phyloP scores from a whole-genome alignment of 2,329 filamentous ascomycete species.

The Didymella exigua region DNA sequence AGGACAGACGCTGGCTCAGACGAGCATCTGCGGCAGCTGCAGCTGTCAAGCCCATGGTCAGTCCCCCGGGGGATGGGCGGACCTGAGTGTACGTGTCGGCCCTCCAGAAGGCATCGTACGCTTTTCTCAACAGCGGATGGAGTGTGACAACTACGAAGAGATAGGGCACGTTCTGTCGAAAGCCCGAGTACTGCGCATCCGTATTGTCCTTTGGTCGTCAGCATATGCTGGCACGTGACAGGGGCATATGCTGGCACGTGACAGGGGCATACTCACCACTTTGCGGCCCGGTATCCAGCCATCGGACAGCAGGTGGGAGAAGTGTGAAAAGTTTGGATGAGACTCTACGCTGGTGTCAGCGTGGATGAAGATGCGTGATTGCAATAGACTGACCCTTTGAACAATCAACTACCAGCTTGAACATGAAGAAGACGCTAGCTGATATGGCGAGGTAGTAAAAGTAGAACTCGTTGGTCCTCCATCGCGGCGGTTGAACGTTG shows the following conservation, averaged over 20 bases:
- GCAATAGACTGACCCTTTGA: constrained; percentile 69
- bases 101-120: constrained; percentile 65
- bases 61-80: constrained; percentile 44
- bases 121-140: constrained; percentile 77
- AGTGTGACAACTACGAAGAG: constrained; percentile 74
- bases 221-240: neutral
- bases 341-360: constrained; percentile 60
- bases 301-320: constrained; percentile 69
- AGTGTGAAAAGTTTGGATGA: constrained; percentile 81
- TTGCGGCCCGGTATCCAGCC: constrained; percentile 94
- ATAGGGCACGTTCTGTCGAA: constrained; percentile 84
- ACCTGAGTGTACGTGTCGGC: constrained; percentile 53
- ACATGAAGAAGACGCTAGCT: constrained; percentile 79
- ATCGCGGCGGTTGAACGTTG: constrained; percentile 69
- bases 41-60: constrained; percentile 51
- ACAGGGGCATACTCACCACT: constrained; percentile 63
- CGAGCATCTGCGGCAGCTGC: constrained; percentile 59
- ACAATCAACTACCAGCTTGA: constrained; percentile 84
- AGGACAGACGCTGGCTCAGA: constrained; percentile 71
- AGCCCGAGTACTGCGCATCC: constrained; percentile 83
- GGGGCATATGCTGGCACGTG: neutral
- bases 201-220: constrained; percentile 72
- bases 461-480: constrained; percentile 85
- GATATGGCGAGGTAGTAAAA: constrained; percentile 75
- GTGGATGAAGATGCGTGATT: neutral